Conservation (phyloP, 2,329 filamentous ascomycete species). For the Talaromyces sp. region DNA sequence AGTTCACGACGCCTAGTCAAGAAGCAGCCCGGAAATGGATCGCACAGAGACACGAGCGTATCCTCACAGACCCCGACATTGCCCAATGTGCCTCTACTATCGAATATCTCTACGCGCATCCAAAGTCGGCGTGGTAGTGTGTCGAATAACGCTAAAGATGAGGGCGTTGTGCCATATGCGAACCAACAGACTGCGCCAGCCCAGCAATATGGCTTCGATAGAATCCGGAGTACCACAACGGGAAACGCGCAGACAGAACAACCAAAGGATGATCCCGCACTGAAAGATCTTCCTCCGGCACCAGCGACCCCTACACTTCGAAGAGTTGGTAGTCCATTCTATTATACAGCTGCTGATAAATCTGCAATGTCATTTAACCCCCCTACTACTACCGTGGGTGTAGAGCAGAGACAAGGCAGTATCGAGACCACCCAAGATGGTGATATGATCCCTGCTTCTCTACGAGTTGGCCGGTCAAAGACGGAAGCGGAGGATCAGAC, state of each 20-base stretch:
- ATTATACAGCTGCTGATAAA: constrained; percentile 13
- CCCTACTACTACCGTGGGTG: not conserved
- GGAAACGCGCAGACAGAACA: not conserved
- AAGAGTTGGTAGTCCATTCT: constrained; percentile 11
- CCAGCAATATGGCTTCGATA: constrained; percentile 4
- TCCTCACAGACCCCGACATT: constrained; percentile 28
- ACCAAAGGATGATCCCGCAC: not conserved
- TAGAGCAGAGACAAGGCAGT: not conserved
- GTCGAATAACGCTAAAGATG: not conserved
- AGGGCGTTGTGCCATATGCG: not conserved
- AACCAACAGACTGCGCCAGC: not conserved
- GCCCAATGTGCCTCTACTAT: constrained; percentile 25
- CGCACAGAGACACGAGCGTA: constrained; percentile 31
- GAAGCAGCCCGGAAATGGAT: constrained; percentile 32
- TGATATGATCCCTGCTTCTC: constrained; percentile 11
- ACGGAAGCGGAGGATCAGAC: constrained; percentile 1
- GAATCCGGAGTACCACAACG: constrained; percentile 21
- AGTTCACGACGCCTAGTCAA: constrained; percentile 34
- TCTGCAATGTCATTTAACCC: not conserved
- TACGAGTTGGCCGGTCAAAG: constrained; percentile 14
- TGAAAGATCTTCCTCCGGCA: constrained; percentile 3
- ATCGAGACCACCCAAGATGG: not conserved
- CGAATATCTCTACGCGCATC: constrained; percentile 15
- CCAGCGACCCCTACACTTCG: constrained; percentile 17
- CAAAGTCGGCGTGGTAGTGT: constrained; percentile 12